Evolutionary conservation across 1,139 yeast genomes (phyloP), one percentile per base, ranked within the genome.

Genomic region (Geotrichum bryndzae): DNA sequence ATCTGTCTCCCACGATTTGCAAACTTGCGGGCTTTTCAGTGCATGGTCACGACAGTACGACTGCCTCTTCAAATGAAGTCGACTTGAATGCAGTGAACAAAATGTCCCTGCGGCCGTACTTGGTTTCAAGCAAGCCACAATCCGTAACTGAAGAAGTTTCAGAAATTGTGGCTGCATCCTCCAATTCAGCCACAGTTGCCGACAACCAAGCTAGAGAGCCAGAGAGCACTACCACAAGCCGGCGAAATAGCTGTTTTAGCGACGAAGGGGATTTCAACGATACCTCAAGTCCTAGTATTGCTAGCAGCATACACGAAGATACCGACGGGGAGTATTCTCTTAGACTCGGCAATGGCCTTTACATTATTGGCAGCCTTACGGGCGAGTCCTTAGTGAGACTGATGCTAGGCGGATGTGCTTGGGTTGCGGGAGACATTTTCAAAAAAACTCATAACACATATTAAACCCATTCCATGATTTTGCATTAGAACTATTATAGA

Each of bases 331-430:
- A 50, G 3, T 58, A 58, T 51, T 50, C 51, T 25, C 45, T 63
- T 18, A 51, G 54, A 41, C 58, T 63, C 13, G 62, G 65, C 1
- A 41, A 29, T 13, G 61, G 61, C 1, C 66, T 73, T 8, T 72
- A 67, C 63, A 69, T 68, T 3, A 63, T 73, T 53, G 76, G 76
- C 10, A 70, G 74, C 61, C 62, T 73, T 27, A 66, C 73, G 8
- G 76, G 76, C 10, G 76, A 73, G 61, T 67, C 75, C 1, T 63
- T 73, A 35, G 74, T 73, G 6, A 67, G 76, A 45, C 71, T 70
- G 58, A 59, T 71, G 61, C 64, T 70, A 11, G 76, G 76, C 2
- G 68, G 71, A 5, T 66, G 72, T 56, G 63, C 68, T 10, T 62
- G 65, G 52, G 73, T 69, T 11, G 74, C 72, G 3, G 67, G 65